Conservation (phyloP, 2,329 filamentous ascomycete species). For the Colletotrichum sp. region DNA sequence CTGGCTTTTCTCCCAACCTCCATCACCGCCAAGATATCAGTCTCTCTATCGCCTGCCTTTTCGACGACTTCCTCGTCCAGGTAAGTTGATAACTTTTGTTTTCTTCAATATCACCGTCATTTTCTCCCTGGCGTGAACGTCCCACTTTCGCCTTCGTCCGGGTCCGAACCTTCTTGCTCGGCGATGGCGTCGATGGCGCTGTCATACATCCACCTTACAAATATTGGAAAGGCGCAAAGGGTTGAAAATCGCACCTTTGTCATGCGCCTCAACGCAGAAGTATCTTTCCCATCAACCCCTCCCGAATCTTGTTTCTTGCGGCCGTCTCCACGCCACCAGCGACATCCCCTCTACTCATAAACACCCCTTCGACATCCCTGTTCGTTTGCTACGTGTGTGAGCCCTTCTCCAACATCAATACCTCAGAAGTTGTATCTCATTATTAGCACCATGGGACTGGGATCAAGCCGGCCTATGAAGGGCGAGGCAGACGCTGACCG, state of each 20-base stretch:
- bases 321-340: background rate
- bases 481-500: background rate
- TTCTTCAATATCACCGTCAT: background rate
- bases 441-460: background rate
- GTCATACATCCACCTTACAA: background rate
- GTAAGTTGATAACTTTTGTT: background rate
- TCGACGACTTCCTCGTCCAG: background rate
- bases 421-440: background rate
- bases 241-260: background rate
- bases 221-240: background rate
- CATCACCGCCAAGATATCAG: background rate
- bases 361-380: background rate
- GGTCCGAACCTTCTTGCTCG: background rate
- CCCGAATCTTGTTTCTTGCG: background rate
- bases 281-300: background rate
- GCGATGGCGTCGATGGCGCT: background rate
- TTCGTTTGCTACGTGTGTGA: background rate
- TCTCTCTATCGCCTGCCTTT: background rate
- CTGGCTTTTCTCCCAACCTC: background rate
- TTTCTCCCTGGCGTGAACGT: background rate
- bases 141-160: background rate
- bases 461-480: background rate
- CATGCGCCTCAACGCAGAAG: background rate
- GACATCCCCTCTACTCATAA: background rate
- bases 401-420: background rate